Evolutionary conservation across 2,329 filamentous ascomycete genomes (phyloP).

Genomic region (Fusarium sp.): DNA sequence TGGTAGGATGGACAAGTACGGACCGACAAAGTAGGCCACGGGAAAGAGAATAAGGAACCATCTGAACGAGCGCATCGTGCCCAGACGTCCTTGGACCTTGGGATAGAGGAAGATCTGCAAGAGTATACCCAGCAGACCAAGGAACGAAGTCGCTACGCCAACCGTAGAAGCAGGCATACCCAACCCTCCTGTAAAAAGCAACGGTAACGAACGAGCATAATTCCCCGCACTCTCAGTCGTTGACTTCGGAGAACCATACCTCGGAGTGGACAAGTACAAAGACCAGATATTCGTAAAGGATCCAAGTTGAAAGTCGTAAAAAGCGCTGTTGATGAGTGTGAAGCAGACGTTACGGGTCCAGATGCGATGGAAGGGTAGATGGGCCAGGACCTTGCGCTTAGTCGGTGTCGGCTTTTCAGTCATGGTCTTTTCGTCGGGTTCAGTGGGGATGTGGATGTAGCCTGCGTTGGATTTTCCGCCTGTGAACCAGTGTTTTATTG

Average conservation of each 20-base stretch:
- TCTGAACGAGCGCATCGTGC: slow-evolving; percentile 75
- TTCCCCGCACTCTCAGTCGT: slow-evolving; percentile 44
- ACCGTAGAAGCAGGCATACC: slow-evolving; percentile 76
- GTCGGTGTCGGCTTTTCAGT: slow-evolving; percentile 21
- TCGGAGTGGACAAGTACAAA: slow-evolving; percentile 76
- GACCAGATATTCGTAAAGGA: slow-evolving; percentile 78
- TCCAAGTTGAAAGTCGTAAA: slow-evolving; percentile 78
- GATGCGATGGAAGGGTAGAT: slow-evolving; percentile 56
- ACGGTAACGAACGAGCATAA: slow-evolving; percentile 53
- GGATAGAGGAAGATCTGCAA: slow-evolving; percentile 79
- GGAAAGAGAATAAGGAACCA: slow-evolving; percentile 75
- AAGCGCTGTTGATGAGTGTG: slow-evolving; percentile 71
- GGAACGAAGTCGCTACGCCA: slow-evolving; percentile 75
- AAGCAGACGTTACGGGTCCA: slow-evolving; percentile 63
- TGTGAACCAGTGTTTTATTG: slow-evolving; percentile 48
- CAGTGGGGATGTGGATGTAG: slow-evolving; percentile 48
- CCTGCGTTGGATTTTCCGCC: slow-evolving; percentile 45
- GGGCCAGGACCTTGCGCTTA: slow-evolving; percentile 26
- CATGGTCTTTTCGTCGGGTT: slow-evolving; percentile 15
- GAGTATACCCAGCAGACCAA: slow-evolving; percentile 76
- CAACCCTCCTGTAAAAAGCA: slow-evolving; percentile 74
- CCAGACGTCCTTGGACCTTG: slow-evolving; percentile 71
- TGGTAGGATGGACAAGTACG: slow-evolving; percentile 69
- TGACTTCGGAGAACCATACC: slow-evolving; percentile 52
- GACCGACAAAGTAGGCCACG: slow-evolving; percentile 75